phyloP scores from a whole-genome alignment of 2,329 filamentous ascomycete species.

The Orbilia oligospora region DNA sequence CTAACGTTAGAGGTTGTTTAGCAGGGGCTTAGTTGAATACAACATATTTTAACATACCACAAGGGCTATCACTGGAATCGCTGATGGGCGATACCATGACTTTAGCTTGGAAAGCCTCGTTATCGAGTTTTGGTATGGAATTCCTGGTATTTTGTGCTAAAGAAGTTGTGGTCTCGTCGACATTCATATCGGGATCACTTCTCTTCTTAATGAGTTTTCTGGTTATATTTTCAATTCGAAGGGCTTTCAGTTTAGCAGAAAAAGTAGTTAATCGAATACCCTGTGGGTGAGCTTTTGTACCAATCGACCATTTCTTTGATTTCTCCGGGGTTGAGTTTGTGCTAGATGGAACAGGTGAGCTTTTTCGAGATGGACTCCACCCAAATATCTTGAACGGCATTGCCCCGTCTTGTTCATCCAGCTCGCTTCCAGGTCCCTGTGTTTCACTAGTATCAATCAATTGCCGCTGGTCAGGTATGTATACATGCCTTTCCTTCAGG shows the following conservation, averaged over 20 bases:
- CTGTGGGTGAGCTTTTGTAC: neutral
- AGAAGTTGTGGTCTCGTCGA: neutral
- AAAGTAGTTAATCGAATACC: conserved; percentile 1
- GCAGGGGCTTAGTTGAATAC: neutral
- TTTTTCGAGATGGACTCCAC: neutral
- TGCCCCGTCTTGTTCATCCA: neutral
- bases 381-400: conserved; percentile 18
- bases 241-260: neutral
- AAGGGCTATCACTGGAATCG: neutral
- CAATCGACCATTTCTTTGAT: neutral
- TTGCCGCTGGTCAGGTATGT: neutral
- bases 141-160: too few relatives aligned
- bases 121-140: neutral
- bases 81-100: too few relatives aligned
- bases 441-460: neutral
- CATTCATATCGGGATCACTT: neutral
- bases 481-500: conserved; percentile 4
- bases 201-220: neutral
- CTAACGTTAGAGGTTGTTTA: neutral
- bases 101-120: neutral
- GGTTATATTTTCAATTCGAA: conserved; percentile 6
- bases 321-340: neutral
- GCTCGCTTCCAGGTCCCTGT: neutral
- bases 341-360: neutral
- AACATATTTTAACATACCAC: neutral